phyloP scores from a whole-genome alignment of 768 basidiomycete genomes.

The Lactifluus echinatus region DNA sequence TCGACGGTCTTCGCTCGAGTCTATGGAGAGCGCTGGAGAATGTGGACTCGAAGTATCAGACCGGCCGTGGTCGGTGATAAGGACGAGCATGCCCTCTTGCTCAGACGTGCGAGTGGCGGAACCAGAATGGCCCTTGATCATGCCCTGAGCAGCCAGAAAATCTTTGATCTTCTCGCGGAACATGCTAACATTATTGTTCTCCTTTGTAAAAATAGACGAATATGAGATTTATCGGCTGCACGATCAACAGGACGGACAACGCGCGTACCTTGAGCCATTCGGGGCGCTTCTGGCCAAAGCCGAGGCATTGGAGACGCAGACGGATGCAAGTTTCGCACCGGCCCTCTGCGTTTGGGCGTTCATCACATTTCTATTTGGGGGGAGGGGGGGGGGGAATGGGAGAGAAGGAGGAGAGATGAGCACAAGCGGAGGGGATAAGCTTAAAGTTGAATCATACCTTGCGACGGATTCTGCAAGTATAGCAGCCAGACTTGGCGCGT shows the following conservation, averaged over 20 bases:
- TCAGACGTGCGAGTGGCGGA: conserved; percentile 51
- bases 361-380: conserved; percentile 68
- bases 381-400: conserved; percentile 10
- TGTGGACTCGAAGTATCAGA: conserved; percentile 29
- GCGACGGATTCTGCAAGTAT: conserved; percentile 78
- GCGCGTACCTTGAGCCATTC: conserved; percentile 72
- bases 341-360: conserved; percentile 51
- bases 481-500: conserved; percentile 83
- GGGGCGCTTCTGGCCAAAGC: conserved; percentile 78
- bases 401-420: conserved; percentile 10
- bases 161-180: conserved; percentile 72
- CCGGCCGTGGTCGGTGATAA: conserved; percentile 37
- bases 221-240: conserved; percentile 3
- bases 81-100: conserved; percentile 46
- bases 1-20: conserved; percentile 34
- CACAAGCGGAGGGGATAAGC: conserved; percentile 13
- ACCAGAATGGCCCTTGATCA: conserved; percentile 85
- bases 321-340: conserved; percentile 71
- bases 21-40: conserved; percentile 40
- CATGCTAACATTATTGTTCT: conserved; percentile 56
- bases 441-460: conserved; percentile 44
- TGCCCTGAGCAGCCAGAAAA: conserved; percentile 72
- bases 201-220: conserved; percentile 33
- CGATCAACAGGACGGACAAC: conserved; percentile 3
- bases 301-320: conserved; percentile 75